Evolutionary conservation across 805 yeast species (phyloP).

Genomic region (Sugiyamaella valdiviana): DNA sequence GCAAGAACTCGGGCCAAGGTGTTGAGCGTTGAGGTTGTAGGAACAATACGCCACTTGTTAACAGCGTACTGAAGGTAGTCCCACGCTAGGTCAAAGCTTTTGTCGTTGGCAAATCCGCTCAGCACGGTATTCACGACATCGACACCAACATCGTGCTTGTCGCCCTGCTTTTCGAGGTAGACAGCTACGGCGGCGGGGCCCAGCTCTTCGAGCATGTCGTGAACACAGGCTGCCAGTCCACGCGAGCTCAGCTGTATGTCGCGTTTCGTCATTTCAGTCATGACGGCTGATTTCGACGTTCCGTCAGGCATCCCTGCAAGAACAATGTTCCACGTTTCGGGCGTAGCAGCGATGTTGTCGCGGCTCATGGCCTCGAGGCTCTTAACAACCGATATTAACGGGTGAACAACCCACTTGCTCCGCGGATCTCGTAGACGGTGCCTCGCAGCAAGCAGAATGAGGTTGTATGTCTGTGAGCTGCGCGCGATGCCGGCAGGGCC

Average conservation of each 20-base stretch:
- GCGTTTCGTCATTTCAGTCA: conserved; percentile 14
- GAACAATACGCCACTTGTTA: conserved; percentile 5
- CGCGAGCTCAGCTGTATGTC: conserved; percentile 13
- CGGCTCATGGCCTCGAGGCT: conserved; percentile 13
- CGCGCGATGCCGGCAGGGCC: conserved; percentile 1
- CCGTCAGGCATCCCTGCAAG: conserved; percentile 9
- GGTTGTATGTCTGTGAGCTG: conserved; percentile 17
- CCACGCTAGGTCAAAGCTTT: conserved; percentile 17
- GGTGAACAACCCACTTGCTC: conserved; percentile 11
- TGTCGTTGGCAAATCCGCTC: not conserved
- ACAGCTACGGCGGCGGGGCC: conserved; percentile 17
- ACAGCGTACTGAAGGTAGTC: conserved; percentile 13
- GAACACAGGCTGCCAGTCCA: conserved; percentile 12
- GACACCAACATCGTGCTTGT: conserved; percentile 5
- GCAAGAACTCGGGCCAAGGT: conserved; percentile 13
- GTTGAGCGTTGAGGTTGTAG: conserved; percentile 15
- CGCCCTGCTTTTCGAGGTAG: conserved; percentile 10
- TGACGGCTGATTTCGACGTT: conserved; percentile 4
- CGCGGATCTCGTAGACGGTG: conserved; percentile 1
- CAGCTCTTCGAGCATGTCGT: conserved; percentile 11
- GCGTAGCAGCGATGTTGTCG: conserved; percentile 12
- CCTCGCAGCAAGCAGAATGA: conserved; percentile 11
- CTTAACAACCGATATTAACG: conserved; percentile 7
- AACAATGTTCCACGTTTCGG: conserved; percentile 22
- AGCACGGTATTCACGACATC: conserved; percentile 13